These are phyloP conservation scores for Tolypocladium ovalisporum DNA, from an alignment of 2,329 filamentous ascomycete genomes.

Conservation along the genomic window DNA sequence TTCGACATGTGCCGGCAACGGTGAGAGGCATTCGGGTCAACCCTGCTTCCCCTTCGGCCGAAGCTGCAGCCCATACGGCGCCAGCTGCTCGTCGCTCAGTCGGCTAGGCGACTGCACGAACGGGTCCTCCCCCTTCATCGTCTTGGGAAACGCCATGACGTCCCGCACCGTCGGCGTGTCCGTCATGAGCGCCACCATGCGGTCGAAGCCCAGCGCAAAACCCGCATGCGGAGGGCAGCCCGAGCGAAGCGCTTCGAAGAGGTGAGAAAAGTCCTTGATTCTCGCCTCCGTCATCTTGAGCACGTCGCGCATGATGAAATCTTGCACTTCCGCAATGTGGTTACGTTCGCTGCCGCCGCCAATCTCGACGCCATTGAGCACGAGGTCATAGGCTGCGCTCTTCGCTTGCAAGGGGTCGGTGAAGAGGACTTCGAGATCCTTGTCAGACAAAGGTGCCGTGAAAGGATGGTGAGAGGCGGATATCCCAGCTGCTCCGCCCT, in stretches of 20 bases:
- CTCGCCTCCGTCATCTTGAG: conserved; percentile 65
- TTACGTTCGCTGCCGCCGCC: conserved; percentile 91
- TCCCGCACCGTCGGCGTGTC: conserved; percentile 71
- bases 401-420: conserved; percentile 60
- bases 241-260: conserved; percentile 69
- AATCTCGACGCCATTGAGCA: conserved; percentile 89
- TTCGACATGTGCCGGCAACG: too few relatives aligned
- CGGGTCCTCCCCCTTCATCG: conserved; percentile 75
- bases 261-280: conserved; percentile 72
- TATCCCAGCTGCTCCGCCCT: conserved; percentile 72
- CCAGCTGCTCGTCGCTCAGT: conserved; percentile 47
- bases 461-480: conserved; percentile 92
- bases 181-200: conserved; percentile 70
- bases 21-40: background rate
- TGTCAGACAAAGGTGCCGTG: conserved; percentile 65
- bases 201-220: conserved; percentile 85
- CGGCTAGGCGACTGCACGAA: conserved; percentile 68
- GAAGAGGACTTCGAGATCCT: conserved; percentile 65
- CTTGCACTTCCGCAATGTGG: conserved; percentile 72
- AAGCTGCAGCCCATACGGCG: conserved; percentile 33
- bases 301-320: conserved; percentile 74
- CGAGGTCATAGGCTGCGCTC: conserved; percentile 91
- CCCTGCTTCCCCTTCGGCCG: background rate
- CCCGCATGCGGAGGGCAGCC: conserved; percentile 94
- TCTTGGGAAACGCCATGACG: conserved; percentile 96